A percentile compares a stretch with the other conserved stretches of the same genome.
These are phyloP conservation scores for Remersonia thermophila DNA, from an alignment of 2,329 filamentous ascomycete species.

Conservation along the genomic window DNA sequence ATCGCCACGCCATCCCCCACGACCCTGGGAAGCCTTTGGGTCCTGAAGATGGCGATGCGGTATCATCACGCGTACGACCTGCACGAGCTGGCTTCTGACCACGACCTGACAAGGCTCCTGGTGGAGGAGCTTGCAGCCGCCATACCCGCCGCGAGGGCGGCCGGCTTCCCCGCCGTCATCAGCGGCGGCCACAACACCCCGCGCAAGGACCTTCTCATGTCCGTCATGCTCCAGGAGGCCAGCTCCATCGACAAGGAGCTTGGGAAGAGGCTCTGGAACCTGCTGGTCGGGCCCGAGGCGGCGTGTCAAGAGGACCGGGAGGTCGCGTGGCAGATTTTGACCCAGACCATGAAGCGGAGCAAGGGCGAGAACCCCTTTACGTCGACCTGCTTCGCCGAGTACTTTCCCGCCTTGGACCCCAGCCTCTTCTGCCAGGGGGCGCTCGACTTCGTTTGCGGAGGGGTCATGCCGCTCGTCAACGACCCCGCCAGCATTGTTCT, in stretches of 20 bases:
- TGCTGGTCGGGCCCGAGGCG: constrained; percentile 54
- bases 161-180: constrained; percentile 32
- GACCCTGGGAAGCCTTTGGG: constrained; percentile 62
- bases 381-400: constrained; percentile 38
- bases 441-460: constrained; percentile 49
- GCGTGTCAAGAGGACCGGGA: constrained; percentile 49
- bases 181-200: constrained; percentile 36
- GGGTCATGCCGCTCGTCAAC: constrained; percentile 35
- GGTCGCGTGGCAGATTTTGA: constrained; percentile 57
- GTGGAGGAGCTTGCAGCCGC: constrained; percentile 53
- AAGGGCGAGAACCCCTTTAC: constrained; percentile 44
- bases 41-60: constrained; percentile 40
- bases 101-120: constrained; percentile 48
- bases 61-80: constrained; percentile 38
- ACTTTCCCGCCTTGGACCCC: constrained; percentile 45
- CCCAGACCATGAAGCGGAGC: constrained; percentile 30
- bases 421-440: constrained; percentile 47
- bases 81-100: constrained; percentile 43
- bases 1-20: constrained; percentile 50
- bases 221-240: constrained; percentile 48
- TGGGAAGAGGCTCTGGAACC: constrained; percentile 55
- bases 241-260: constrained; percentile 49
- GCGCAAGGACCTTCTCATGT: constrained; percentile 45
- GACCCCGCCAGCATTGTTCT: constrained; percentile 33
- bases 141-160: constrained; percentile 28